Base-by-base conservation (phyloP, 1,284 basidiomycete genomes). In the Fomitiporia mediterranea region DNA sequence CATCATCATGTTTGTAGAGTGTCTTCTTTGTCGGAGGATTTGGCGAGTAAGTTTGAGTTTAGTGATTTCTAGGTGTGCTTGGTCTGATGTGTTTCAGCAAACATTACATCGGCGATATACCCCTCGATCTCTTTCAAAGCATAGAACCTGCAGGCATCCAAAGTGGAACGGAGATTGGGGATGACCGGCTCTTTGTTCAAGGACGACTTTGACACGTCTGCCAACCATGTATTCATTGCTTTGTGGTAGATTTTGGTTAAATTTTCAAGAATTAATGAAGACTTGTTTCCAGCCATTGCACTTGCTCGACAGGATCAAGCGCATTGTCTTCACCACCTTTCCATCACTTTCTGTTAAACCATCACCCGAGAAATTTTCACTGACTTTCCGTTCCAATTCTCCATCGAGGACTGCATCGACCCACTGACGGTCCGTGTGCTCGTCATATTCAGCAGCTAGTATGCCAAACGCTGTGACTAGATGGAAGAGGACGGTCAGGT, bases 1-100 rank as follows among this genome's bases (percentile, higher is more conserved):
- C 37, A 48, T 51, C 57, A 23, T 50, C 40, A 25, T 51, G 17
- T 35, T 50, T 23, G n/a, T 25, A 80, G 74, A 76, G 74, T 54
- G 70, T 84, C 19, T 86, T 84, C 66, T 85, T 82, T 62, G 81
- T 85, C 6, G 83, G 83, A 19, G 83, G 83, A 3, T 86, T 86
- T 63, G 83, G 82, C 35, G 78, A 76, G 79, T 81, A 63, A 66
- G 78, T 66, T 23, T 8, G 8, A 28, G 23, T n/a, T 17, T 23
- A 25, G 15, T 46, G 28, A 3, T 43, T 59, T 38, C 6, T 34
- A 13, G 13, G 6, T 34, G 42, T 53, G 34, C 51, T 59, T 32
- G 19, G 49, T 34, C 53, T 40, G 53, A 47, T 6, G 49, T 53
- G 65, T 61, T 39, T 56, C 56, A 75, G 74, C 60, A 69, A 71